phyloP scores from a whole-genome alignment of 768 basidiomycete genomes.

The Suillus luteus region DNA sequence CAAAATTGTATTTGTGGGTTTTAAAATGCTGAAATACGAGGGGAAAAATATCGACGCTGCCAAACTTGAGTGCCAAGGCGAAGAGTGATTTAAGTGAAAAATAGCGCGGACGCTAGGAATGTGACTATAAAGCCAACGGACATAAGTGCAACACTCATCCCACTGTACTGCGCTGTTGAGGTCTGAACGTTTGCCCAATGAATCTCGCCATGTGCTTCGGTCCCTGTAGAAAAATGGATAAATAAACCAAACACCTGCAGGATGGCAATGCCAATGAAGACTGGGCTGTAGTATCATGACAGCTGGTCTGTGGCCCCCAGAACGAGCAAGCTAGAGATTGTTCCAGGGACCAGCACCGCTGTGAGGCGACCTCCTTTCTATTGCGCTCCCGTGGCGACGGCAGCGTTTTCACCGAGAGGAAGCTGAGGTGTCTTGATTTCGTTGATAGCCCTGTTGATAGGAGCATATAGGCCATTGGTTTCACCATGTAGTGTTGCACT shows the following conservation, averaged over 20 bases:
- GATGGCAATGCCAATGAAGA: conserved; percentile 19
- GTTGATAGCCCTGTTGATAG: conserved; percentile 41
- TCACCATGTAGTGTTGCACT: conserved; percentile 36
- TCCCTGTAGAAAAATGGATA: conserved; percentile 34
- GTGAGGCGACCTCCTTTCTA: conserved; percentile 21
- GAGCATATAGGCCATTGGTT: conserved; percentile 39
- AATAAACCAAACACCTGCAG: conserved; percentile 32
- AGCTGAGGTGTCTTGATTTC: conserved; percentile 62
- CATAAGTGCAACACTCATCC: conserved; percentile 16
- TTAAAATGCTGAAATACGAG: conserved; percentile 25
- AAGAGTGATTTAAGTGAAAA: conserved; percentile 8
- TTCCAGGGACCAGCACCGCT: conserved; percentile 14
- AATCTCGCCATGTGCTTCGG: conserved; percentile 24
- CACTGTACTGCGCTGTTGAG: conserved; percentile 15
- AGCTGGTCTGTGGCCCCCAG: conserved; percentile 7
- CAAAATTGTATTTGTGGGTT: conserved; percentile 25
- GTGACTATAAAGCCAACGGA: conserved; percentile 23
- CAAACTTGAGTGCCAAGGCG: conserved; percentile 1
- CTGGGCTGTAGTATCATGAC: conserved; percentile 17
- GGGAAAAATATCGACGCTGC: conserved; percentile 10
- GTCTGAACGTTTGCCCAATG: conserved; percentile 19
- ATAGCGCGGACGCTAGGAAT: conserved; percentile 12
- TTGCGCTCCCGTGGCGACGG: conserved; percentile 49
- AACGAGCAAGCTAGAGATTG: conserved; percentile 9
- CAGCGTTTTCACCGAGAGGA: conserved; percentile 61